Evolutionary conservation across 352 stramenopile species (phyloP).

Genomic region (Phytophthora megakarya): DNA sequence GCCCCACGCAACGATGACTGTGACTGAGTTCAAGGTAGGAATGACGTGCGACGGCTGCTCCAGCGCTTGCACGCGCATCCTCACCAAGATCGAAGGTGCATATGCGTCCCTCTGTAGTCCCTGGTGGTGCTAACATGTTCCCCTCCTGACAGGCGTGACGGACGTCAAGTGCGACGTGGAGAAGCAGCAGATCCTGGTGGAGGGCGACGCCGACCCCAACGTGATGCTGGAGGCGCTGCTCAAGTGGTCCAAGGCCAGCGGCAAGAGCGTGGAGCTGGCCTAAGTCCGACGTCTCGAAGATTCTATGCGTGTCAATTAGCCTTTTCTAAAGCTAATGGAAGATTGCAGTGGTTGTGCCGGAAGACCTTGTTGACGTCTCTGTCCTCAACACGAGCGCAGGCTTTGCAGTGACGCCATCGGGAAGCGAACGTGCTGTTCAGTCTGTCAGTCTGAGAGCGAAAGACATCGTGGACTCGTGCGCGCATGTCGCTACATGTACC

Average conservation of each 20-base stretch:
- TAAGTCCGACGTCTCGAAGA: constrained; percentile 28
- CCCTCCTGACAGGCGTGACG: constrained; percentile 66
- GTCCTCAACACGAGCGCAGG: too few species aligned
- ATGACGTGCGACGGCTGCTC: constrained; percentile 92
- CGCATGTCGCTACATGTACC: too few species aligned
- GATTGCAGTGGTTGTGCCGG: constrained; percentile 4
- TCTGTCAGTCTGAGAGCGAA: neutral
- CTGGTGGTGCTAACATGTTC: neutral
- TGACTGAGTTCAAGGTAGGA: constrained; percentile 90
- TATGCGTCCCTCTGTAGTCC: neutral
- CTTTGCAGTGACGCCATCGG: too few species aligned
- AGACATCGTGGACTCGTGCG: too few species aligned
- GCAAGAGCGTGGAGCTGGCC: constrained; percentile 85
- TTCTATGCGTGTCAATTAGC: constrained; percentile 17
- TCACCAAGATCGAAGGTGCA: constrained; percentile 88
- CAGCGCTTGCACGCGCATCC: constrained; percentile 88
- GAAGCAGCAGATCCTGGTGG: constrained; percentile 87
- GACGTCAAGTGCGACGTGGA: constrained; percentile 87
- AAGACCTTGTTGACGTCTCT: neutral
- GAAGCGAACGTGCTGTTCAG: too few species aligned
- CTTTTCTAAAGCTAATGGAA: constrained; percentile 28
- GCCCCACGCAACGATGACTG: constrained; percentile 52
- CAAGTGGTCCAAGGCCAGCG: constrained; percentile 89
- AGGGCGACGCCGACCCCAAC: constrained; percentile 75
- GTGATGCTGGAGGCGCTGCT: constrained; percentile 85